Percentiles rank a stretch among this genome's conserved stretches.
phyloP scores from a whole-genome alignment of 2,329 filamentous ascomycete genomes.

The Malbranchea cinnamomea region DNA sequence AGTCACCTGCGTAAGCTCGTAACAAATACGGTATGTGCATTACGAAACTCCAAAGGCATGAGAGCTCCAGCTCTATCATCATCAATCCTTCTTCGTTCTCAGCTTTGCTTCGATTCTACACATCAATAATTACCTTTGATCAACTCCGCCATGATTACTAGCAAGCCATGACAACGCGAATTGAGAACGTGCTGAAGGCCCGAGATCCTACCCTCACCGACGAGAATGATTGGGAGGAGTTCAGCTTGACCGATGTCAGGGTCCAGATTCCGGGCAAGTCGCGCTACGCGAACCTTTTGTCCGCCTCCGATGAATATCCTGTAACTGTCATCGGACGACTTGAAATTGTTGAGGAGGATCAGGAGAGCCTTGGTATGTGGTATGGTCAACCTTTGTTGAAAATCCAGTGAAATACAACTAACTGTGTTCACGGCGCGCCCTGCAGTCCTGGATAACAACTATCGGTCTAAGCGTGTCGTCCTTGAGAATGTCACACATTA shows the following conservation, averaged over 20 bases:
- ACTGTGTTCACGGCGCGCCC: neutral
- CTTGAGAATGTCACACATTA: conserved; percentile 35
- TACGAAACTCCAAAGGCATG: no score
- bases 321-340: conserved; percentile 40
- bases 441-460: conserved; percentile 25
- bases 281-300: conserved; percentile 39
- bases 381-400: conserved; percentile 3
- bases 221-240: conserved; percentile 46
- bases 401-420: neutral
- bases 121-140: conserved; percentile 5
- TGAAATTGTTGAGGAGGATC: conserved; percentile 30
- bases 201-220: conserved; percentile 30
- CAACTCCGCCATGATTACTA: conserved; percentile 22
- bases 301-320: conserved; percentile 39
- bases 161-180: conserved; percentile 29
- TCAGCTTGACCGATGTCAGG: conserved; percentile 40
- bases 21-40: no score
- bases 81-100: neutral
- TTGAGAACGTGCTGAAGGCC: conserved; percentile 31
- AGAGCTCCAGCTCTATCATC: no score
- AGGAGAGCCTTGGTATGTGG: conserved; percentile 27
- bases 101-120: conserved; percentile 1
- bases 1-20: no score
- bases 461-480: conserved; percentile 28
- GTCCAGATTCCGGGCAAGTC: conserved; percentile 35